A percentile compares a stretch with the other conserved stretches of the same genome.
phyloP scores from a whole-genome alignment of 306 rosid species.

The Sechiopsis laciniata region DNA sequence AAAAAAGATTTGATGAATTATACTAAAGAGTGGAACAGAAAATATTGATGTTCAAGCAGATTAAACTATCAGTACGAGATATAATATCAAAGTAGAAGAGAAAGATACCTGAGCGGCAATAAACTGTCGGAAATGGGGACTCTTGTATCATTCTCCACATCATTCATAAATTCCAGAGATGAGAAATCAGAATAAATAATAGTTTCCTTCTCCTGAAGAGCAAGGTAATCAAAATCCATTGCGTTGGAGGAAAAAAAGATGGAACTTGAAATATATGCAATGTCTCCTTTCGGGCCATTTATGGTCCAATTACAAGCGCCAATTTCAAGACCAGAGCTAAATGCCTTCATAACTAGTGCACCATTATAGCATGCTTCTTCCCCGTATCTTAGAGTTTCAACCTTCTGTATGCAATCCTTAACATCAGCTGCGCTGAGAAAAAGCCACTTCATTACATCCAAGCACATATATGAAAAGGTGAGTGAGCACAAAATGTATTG shows the following conservation, averaged over 20 bases:
- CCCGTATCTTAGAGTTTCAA: slow-evolving; percentile 57
- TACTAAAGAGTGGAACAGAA: slow-evolving; percentile 4
- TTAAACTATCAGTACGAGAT: slow-evolving; percentile 13
- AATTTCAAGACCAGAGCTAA: slow-evolving; percentile 82
- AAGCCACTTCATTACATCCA: background rate
- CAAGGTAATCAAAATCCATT: slow-evolving; percentile 55
- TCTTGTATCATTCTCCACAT: slow-evolving; percentile 33
- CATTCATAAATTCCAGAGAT: slow-evolving; percentile 34
- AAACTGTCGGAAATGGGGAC: slow-evolving; percentile 21
- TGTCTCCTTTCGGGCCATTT: slow-evolving; percentile 56
- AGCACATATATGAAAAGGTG: background rate
- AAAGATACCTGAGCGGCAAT: slow-evolving; percentile 37
- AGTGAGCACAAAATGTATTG: background rate
- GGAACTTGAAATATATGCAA: slow-evolving; percentile 69
- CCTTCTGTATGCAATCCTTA: slow-evolving; percentile 58
- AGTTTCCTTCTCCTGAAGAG: slow-evolving; percentile 44
- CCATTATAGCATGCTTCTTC: slow-evolving; percentile 81
- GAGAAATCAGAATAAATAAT: slow-evolving; percentile 81
- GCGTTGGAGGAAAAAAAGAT: slow-evolving; percentile 65
- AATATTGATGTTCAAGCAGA: background rate
- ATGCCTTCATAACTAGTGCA: slow-evolving; percentile 59
- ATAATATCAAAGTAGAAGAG: slow-evolving; percentile 9
- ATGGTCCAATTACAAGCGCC: slow-evolving; percentile 87
- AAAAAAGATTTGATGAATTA: background rate
- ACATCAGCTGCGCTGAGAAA: slow-evolving; percentile 82